Base-by-base conservation (phyloP, 2,329 filamentous ascomycete genomes). In the Colletotrichum kahawae region DNA sequence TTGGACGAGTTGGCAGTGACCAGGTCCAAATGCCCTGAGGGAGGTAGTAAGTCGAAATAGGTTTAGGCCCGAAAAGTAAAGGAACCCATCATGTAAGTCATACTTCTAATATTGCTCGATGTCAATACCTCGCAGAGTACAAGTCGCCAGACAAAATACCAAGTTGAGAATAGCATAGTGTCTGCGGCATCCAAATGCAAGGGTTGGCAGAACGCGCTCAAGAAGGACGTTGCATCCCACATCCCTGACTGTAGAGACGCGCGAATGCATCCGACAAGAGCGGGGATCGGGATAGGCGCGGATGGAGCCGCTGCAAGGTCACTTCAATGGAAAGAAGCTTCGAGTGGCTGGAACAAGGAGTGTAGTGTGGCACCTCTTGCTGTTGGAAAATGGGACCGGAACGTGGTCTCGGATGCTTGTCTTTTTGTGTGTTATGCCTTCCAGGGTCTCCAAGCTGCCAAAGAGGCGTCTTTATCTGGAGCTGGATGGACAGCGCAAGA, bases 291-390 rank as follows among this genome's bases (percentile, higher is more conserved):
- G 38, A 71, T 13, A 21, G 68, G 57, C 68, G 64, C 64, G 51
- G 54, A 74, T 38, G 33, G 68, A 71, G 60, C 59, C 48, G 71
- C 71, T 74, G 67, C 71, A 71, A 60, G 71, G 51, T 60, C 59
- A 18, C 27, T 51, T 60, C 29, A 12, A 5, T 57, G 21, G 54
- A 66, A 34, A 48, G 51, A 62, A 48, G 71, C 62, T 67, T 69
- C 54, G 56, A 62, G 62, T 62, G 62, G 54, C 69, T 33, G 13
- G 27, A n/a, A 13, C 36, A 24, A 31, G 48, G 12, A 34, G 21
- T 69, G 24, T 1, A 27, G 31, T 21, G 59, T 36, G 60, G 54
- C 65, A 65, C 57, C 60, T 70, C 38, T n/a, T 72, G 67, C 31
- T 29, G 33, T 16, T 16, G 38, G 43, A 5, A 54, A 43, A 70